Percentiles rank a stretch among this genome's conserved stretches.
Conservation (phyloP, 2,329 filamentous ascomycete species). For the Clarireedia hainanense region DNA sequence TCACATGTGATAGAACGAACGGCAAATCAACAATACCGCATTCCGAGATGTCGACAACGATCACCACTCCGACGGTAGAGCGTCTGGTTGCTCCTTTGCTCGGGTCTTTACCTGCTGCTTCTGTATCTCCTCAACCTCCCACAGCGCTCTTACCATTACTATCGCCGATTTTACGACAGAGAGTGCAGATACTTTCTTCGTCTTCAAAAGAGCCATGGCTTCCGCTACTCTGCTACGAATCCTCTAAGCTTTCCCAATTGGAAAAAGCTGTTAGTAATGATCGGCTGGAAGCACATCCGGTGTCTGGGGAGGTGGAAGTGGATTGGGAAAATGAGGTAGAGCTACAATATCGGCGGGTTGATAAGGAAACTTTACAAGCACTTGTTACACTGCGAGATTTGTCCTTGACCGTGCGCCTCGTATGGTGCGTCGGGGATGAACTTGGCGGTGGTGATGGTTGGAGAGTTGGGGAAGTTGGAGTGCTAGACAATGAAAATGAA, state of each 20-base stretch:
- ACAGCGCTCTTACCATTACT: conserved; percentile 50
- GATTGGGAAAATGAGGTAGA: conserved; percentile 58
- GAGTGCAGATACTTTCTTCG: conserved; percentile 56
- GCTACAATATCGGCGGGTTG: conserved; percentile 58
- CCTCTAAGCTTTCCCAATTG: conserved; percentile 46
- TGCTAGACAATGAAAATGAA: conserved; percentile 45
- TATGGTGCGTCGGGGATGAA: conserved; percentile 56
- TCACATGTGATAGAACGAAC: conserved; percentile 17
- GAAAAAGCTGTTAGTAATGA: conserved; percentile 54
- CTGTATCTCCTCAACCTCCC: conserved; percentile 50
- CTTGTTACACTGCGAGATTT: conserved; percentile 55
- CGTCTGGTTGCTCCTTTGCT: conserved; percentile 49
- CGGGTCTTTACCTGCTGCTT: conserved; percentile 50
- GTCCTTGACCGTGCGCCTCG: conserved; percentile 54
- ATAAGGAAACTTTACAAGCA: conserved; percentile 67
- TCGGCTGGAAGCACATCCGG: conserved; percentile 68
- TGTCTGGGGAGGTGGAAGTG: conserved; percentile 71
- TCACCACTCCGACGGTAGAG: conserved; percentile 39
- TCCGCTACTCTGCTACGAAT: conserved; percentile 60
- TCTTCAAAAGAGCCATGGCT: conserved; percentile 62
- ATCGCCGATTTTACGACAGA: conserved; percentile 57
- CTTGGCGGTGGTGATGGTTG: conserved; percentile 56
- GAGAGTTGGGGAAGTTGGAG: conserved; percentile 63
- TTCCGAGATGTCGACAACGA: conserved; percentile 14
- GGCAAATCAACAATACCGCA: neutral